Conservation (phyloP, 441 rosid genomes). For the Gossypium trilobum region DNA sequence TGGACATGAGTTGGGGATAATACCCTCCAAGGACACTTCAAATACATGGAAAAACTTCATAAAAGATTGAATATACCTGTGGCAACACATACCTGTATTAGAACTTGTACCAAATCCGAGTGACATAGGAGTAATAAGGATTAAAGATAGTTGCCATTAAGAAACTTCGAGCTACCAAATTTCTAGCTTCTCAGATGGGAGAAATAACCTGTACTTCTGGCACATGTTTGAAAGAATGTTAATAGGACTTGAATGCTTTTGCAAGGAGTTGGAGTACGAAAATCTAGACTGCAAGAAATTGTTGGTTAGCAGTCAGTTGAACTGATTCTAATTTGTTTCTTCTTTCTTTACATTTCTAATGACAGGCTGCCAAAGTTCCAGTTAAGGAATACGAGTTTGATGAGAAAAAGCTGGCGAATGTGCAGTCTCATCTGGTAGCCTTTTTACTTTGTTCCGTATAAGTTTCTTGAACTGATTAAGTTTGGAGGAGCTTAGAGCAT, state of each 20-base stretch:
- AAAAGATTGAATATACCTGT: neutral
- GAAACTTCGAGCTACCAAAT: neutral
- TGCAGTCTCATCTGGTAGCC: slow-evolving; percentile 73
- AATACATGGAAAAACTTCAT: neutral
- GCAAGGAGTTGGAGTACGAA: neutral
- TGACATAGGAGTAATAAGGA: neutral
- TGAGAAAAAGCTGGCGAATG: slow-evolving; percentile 74
- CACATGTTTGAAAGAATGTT: neutral
- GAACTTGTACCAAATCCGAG: neutral
- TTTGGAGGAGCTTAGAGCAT: slow-evolving; percentile 7
- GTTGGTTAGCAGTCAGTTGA: slow-evolving; percentile 4
- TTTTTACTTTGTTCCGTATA: slow-evolving; percentile 10
- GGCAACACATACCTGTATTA: too few species aligned
- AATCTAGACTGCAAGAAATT: neutral
- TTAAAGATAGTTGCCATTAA: neutral
- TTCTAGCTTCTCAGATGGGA: neutral
- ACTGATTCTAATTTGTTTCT: neutral
- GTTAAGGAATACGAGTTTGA: slow-evolving; percentile 85
- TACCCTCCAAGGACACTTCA: neutral
- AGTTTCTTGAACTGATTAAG: neutral
- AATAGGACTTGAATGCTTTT: neutral
- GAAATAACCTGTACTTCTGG: neutral
- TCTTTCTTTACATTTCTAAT: slow-evolving; percentile 6
- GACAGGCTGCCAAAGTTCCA: slow-evolving; percentile 85
- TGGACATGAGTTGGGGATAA: neutral